Percentiles rank a stretch among this genome's conserved stretches.
Evolutionary conservation across 2,329 filamentous ascomycete genomes (phyloP).

Genomic region (Colletotrichum sp.): DNA sequence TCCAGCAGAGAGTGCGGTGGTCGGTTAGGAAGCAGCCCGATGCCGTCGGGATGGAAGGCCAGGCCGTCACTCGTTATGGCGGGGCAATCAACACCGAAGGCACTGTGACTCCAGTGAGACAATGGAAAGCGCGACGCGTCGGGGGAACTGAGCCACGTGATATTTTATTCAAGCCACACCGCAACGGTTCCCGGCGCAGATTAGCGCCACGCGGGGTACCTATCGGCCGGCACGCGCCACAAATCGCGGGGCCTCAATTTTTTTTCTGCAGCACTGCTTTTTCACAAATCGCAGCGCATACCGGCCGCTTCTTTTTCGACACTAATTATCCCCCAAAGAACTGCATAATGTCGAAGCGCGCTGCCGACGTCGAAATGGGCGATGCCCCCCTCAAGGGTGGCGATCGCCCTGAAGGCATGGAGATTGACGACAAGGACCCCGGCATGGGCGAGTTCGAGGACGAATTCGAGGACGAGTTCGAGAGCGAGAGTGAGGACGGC

Average conservation of each 20-base stretch:
- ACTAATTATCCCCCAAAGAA: neutral
- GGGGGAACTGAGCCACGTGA: slow-evolving; percentile 2
- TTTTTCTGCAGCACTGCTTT: neutral
- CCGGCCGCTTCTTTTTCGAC: neutral
- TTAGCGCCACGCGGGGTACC: slow-evolving; percentile 20
- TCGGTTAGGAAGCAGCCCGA: neutral
- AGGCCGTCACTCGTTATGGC: neutral
- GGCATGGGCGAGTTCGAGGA: slow-evolving; percentile 86
- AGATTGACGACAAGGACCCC: slow-evolving; percentile 63
- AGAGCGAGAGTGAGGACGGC: slow-evolving; percentile 89
- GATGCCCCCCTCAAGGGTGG: slow-evolving; percentile 63
- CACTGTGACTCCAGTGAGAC: neutral
- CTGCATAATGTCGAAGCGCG: slow-evolving; percentile 63
- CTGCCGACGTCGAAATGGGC: slow-evolving; percentile 54
- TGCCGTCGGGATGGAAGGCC: neutral
- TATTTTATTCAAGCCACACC: neutral
- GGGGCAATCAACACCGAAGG: slow-evolving; percentile 12
- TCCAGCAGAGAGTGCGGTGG: neutral
- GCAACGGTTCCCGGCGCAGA: neutral
- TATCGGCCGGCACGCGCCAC: neutral
- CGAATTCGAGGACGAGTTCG: slow-evolving; percentile 91
- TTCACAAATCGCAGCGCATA: neutral
- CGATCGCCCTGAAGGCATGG: slow-evolving; percentile 67
- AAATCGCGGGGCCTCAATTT: slow-evolving; percentile 19
- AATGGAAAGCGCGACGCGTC: slow-evolving; percentile 3